Evolutionary conservation across 2,329 filamentous ascomycete genomes (phyloP), one percentile per base, ranked within the genome.

Genomic region (Furcasterigmium sp.): DNA sequence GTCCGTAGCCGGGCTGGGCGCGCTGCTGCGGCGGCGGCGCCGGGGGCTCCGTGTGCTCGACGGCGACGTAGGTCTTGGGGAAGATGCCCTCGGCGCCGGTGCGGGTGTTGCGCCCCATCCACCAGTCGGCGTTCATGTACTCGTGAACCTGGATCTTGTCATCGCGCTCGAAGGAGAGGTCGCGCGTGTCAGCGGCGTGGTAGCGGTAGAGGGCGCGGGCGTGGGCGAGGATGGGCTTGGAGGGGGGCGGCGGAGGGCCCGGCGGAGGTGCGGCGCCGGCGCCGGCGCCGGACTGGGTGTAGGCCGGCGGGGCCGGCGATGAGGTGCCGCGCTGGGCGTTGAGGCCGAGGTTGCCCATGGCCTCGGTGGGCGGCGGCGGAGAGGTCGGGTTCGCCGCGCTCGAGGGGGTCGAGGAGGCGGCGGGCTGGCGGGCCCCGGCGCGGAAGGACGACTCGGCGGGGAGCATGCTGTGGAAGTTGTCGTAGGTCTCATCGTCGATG

Each of bases 121-220:
- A 96, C 91, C 91, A 97, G 66, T 97, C 91, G 49, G 84, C 81
- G 67, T 97, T 97, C 85, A 95, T 93, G 71, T 95, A 91, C 67
- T 95, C 88, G 52, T 82, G 79, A 18, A 97, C 86, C 46, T 80
- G 77, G 53, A 97, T 75, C 51, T 76, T 74, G 68, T 97, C 91
- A 59, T 91, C 85, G 48, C 85, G 82, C 59, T 88, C 80, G 46
- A 97, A 80, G 3, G 79, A 80, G 50, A 95, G 74, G 61, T 97
- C 91, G 46, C 89, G 88, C 4, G 82, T 76, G 60, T 95, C 91
- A 32, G 84, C 63, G 8, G 84, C 87, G 26, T 75, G 76, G 71
- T 96, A 97, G 49, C 78, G 77, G 71, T 95, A 97, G 39, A 95
- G 74, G 7, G 91, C 91, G 19, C 81, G 81, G 20, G 89, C 90